Percentiles rank a stretch among this genome's conserved stretches.
Conservation (phyloP, 192 early-diverging fungal species). For the Umbelopsis isabellina region DNA sequence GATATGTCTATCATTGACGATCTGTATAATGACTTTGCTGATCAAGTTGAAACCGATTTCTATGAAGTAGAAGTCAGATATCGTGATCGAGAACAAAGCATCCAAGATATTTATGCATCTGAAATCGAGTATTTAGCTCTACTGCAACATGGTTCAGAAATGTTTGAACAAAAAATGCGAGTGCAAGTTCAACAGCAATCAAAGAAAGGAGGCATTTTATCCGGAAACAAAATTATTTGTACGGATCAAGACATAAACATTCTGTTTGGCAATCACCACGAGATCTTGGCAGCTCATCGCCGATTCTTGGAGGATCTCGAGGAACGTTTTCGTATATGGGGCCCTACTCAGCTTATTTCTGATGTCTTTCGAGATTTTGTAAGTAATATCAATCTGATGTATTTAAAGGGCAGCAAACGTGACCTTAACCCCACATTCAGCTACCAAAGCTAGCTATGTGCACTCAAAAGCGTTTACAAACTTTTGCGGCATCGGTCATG, state of each 20-base stretch:
- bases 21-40: slow-evolving; percentile 24
- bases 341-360: slow-evolving; percentile 26
- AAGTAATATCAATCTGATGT: not conserved
- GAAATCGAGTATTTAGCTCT: slow-evolving; percentile 19
- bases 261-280: slow-evolving; percentile 11
- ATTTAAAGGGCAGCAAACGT: not conserved
- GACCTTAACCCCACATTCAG: not conserved
- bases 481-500: slow-evolving; percentile 3
- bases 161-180: not conserved
- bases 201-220: not conserved
- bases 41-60: not conserved
- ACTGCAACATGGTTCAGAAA: not conserved
- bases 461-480: slow-evolving; percentile 17
- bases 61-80: slow-evolving; percentile 24
- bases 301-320: slow-evolving; percentile 5
- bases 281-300: slow-evolving; percentile 17
- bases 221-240: not conserved
- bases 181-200: slow-evolving; percentile 17
- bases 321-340: slow-evolving; percentile 27
- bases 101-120: slow-evolving; percentile 14
- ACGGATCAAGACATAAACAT: not conserved
- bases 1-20: slow-evolving; percentile 31
- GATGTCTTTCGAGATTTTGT: slow-evolving; percentile 22
- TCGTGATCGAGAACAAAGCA: slow-evolving; percentile 14
- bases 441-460: slow-evolving; percentile 7